Conservation (phyloP, 495 filamentous ascomycete genomes). For the Daldinia concentrica region DNA sequence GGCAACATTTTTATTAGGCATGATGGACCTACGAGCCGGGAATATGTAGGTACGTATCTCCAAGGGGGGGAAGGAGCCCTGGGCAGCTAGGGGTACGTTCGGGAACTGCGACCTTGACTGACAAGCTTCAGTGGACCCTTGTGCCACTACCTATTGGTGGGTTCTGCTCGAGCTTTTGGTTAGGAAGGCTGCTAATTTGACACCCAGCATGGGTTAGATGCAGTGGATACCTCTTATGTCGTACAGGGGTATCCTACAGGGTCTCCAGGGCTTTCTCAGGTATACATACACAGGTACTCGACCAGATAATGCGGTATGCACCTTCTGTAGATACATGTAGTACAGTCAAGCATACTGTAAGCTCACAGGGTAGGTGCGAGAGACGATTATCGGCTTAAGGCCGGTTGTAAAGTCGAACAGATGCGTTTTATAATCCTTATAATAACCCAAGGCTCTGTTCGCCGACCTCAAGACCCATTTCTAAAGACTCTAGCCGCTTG, state of each 20-base stretch:
- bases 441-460: constrained; percentile 12
- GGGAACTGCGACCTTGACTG: constrained; percentile 32
- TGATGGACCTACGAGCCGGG: constrained; percentile 42
- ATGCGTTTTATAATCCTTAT: background rate
- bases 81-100: constrained; percentile 23
- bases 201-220: constrained; percentile 20
- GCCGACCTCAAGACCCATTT: constrained; percentile 24
- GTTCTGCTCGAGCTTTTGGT: constrained; percentile 21
- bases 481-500: constrained; percentile 11
- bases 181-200: constrained; percentile 36
- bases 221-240: constrained; percentile 3
- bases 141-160: constrained; percentile 9
- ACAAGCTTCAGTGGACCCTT: constrained; percentile 3
- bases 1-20: constrained; percentile 43
- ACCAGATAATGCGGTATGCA: constrained; percentile 3
- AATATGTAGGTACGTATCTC: constrained; percentile 28
- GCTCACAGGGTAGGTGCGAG: background rate
- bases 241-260: constrained; percentile 33
- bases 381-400: background rate
- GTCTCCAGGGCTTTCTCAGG: constrained; percentile 30
- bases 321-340: constrained; percentile 15
- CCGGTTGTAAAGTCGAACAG: background rate
- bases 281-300: background rate
- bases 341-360: constrained; percentile 27
- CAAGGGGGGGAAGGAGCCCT: background rate